Conservation (phyloP, 2,329 filamentous ascomycete species). For the Aspergillus transmontanensis region DNA sequence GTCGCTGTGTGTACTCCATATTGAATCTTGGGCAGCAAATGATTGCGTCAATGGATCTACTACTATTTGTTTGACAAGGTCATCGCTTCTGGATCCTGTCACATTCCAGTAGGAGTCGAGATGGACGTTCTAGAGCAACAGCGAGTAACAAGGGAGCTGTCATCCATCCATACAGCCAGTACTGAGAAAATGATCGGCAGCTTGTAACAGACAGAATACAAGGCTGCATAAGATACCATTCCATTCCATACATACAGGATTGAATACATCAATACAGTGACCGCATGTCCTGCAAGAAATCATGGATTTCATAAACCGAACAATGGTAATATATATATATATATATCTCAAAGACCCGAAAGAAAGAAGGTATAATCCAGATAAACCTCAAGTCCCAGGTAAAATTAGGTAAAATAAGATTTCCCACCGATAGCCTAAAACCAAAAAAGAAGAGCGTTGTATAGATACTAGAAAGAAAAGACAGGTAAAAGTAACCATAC, state of each 20-base stretch:
- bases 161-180: not conserved
- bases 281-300: not conserved
- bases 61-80: not conserved
- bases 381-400: not conserved
- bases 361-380: not conserved
- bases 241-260: not conserved
- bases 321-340: not conserved
- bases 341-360: no score
- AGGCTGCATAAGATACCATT: not conserved
- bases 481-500: not conserved
- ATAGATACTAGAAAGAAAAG: not conserved
- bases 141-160: constrained; percentile 1
- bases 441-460: no score
- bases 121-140: not conserved
- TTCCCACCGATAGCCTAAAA: not conserved
- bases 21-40: not conserved
- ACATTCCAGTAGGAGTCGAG: not conserved
- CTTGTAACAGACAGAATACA: not conserved
- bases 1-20: not conserved
- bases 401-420: not conserved
- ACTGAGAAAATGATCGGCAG: not conserved
- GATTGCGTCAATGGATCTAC: not conserved
- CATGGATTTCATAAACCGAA: not conserved
- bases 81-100: not conserved
- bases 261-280: not conserved